These are phyloP conservation scores for Fistulinella cinereoalba DNA, from an alignment of 1,284 basidiomycete species.

Conservation along the genomic window DNA sequence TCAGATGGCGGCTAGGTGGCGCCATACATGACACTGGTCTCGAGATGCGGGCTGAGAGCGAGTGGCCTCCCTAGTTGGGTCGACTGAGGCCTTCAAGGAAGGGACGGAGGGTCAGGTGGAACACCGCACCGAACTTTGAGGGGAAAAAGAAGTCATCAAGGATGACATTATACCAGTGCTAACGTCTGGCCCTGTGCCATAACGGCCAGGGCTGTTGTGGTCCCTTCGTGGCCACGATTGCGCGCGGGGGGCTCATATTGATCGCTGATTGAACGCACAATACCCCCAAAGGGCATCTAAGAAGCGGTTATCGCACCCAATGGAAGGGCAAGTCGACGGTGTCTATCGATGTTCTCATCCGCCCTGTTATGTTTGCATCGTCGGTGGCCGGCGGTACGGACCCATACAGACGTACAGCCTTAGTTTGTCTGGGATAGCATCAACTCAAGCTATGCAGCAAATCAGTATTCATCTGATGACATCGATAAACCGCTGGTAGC, in stretches of 20 bases:
- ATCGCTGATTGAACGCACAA: conserved; percentile 17
- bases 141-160: conserved; percentile 7
- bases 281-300: not conserved
- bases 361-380: not conserved
- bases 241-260: conserved; percentile 3
- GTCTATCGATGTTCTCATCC: not conserved
- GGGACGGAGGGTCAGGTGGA: conserved; percentile 1
- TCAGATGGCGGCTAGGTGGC: not conserved
- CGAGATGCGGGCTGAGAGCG: conserved; percentile 4
- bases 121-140: conserved; percentile 21
- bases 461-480: not conserved
- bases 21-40: conserved; percentile 2
- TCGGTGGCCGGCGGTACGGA: not conserved
- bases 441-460: conserved; percentile 8
- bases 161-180: conserved; percentile 10
- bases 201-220: conserved; percentile 4
- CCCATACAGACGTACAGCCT: conserved; percentile 10
- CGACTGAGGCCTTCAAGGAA: not conserved
- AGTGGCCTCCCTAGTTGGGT: too few species aligned
- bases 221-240: conserved; percentile 15
- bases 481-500: too few species aligned
- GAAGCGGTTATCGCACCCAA: not conserved
- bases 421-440: not conserved
- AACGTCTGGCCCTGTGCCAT: not conserved
- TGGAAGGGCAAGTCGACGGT: not conserved